Conservation (phyloP, 108 stramenopile genomes). For the Cyclotella cryptica region DNA sequence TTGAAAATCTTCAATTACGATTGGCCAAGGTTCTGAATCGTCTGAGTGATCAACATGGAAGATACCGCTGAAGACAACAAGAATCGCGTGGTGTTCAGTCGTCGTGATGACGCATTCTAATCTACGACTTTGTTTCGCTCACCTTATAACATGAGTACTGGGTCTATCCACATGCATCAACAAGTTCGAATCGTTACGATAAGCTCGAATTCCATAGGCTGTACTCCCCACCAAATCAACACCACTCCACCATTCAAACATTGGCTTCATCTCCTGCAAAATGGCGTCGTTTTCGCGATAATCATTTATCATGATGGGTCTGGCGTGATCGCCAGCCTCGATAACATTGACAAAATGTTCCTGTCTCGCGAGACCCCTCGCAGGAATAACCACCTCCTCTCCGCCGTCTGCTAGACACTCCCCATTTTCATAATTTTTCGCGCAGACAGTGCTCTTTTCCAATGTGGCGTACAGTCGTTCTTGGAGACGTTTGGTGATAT, state of each 20-base stretch:
- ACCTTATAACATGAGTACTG: conserved; percentile 75
- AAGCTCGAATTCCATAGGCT: conserved; percentile 84
- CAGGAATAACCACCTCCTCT: conserved; percentile 17
- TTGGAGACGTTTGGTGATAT: conserved; percentile 39
- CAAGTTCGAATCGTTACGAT: conserved; percentile 74
- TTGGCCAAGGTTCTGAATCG: conserved; percentile 81
- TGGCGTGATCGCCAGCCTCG: conserved; percentile 35
- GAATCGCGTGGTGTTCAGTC: neutral
- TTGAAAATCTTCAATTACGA: conserved; percentile 68
- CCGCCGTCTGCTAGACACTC: neutral
- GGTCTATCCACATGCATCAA: conserved; percentile 86
- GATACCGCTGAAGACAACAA: conserved; percentile 55
- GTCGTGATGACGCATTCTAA: neutral
- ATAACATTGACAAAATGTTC: conserved; percentile 51
- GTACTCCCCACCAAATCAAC: conserved; percentile 58
- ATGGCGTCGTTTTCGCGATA: conserved; percentile 25
- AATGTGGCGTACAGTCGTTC: conserved; percentile 21
- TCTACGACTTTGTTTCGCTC: neutral
- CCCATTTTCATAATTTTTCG: neutral
- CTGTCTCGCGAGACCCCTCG: neutral
- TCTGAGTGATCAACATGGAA: conserved; percentile 84
- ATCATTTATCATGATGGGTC: conserved; percentile 43
- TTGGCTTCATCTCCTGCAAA: conserved; percentile 65
- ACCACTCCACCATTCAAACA: conserved; percentile 73
- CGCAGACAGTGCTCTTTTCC: conserved; percentile 5